Base-by-base conservation (phyloP, 2,329 filamentous ascomycete genomes). In the Trichoderma guizhouense region DNA sequence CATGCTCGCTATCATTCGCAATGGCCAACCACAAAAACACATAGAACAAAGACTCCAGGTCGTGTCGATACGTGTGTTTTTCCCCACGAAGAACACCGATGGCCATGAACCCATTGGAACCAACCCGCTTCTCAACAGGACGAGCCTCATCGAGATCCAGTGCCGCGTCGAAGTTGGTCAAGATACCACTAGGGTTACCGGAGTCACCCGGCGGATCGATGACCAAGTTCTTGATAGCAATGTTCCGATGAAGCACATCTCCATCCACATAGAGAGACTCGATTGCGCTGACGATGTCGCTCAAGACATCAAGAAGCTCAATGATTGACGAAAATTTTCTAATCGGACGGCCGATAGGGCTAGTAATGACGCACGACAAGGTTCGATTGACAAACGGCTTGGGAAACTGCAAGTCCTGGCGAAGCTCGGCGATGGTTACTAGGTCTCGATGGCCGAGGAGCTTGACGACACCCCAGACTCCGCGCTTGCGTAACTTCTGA, bases 241-340 rank as follows among this genome's bases (percentile, higher is more conserved):
- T 47, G 43, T 47, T 1, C 3, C 43, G 43, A 1, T 47, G 43
- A 0, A 47, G 8, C 43, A 47, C 3, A 0, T 0, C 3, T n/a
- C 39, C 18, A 47, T 47, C 18, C 18, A 1, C 0, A 7, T 47
- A 21, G 1, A 47, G 39, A n/a, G 39, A 47, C 1, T 2, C 0
- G 8, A 47, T 1, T 0, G 39, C 39, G 1, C 3, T 11, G 39
- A n/a, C 18, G 43, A 47, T 7, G 18, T 47, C 8, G 8, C 18
- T 8, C 8, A 47, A 47, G 3, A 47, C 43, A 1, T 11, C 18
- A n/a, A 47, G 43, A 47, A 47, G 43, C 3, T 47, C 43, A 11
- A 0, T 0, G 43, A 47, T 47, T 0, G 43, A 47, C 3, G 8
- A 0, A 47, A 11, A 47, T 0, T 47, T 47, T 5, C 43, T n/a